Conservation (phyloP, 2,329 filamentous ascomycete species). For the Bipolaris cookei region DNA sequence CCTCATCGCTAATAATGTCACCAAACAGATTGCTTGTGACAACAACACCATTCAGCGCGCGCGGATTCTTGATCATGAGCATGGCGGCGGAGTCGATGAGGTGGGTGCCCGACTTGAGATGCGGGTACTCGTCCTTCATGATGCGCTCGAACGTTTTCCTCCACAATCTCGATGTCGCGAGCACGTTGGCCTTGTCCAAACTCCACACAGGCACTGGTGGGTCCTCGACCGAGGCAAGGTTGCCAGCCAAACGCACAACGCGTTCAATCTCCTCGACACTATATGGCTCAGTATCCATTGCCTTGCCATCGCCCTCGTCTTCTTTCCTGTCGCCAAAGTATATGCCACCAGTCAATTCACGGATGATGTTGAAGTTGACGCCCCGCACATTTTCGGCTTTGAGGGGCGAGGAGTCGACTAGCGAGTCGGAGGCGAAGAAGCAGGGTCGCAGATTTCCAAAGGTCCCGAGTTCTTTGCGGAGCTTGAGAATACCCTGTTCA, state of each 20-base stretch:
- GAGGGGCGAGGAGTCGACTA: slow-evolving; percentile 80
- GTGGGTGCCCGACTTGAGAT: slow-evolving; percentile 83
- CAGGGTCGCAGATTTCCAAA: slow-evolving; percentile 96
- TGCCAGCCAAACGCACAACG: slow-evolving; percentile 79
- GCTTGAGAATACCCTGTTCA: slow-evolving; percentile 87
- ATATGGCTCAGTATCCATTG: slow-evolving; percentile 88
- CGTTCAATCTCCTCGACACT: slow-evolving; percentile 85
- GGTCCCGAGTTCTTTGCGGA: slow-evolving; percentile 91
- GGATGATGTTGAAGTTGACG: slow-evolving; percentile 90
- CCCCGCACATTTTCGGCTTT: slow-evolving; percentile 85
- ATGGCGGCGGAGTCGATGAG: slow-evolving; percentile 97
- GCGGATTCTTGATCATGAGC: slow-evolving; percentile 95
- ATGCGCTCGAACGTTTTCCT: slow-evolving; percentile 83
- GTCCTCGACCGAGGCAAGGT: slow-evolving; percentile 77
- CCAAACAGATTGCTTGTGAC: slow-evolving; percentile 95
- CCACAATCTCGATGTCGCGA: slow-evolving; percentile 90
- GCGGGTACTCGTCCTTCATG: slow-evolving; percentile 87
- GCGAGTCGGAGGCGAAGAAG: slow-evolving; percentile 86
- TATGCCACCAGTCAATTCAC: slow-evolving; percentile 89
- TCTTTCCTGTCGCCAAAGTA: slow-evolving; percentile 94
- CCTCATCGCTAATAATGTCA: slow-evolving; percentile 95
- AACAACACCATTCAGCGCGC: slow-evolving; percentile 84
- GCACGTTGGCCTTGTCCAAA: slow-evolving; percentile 95
- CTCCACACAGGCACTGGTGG: slow-evolving; percentile 82
- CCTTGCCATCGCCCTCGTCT: slow-evolving; percentile 74